Conservation (phyloP, 2,329 filamentous ascomycete species). For the Tolypocladium album region DNA sequence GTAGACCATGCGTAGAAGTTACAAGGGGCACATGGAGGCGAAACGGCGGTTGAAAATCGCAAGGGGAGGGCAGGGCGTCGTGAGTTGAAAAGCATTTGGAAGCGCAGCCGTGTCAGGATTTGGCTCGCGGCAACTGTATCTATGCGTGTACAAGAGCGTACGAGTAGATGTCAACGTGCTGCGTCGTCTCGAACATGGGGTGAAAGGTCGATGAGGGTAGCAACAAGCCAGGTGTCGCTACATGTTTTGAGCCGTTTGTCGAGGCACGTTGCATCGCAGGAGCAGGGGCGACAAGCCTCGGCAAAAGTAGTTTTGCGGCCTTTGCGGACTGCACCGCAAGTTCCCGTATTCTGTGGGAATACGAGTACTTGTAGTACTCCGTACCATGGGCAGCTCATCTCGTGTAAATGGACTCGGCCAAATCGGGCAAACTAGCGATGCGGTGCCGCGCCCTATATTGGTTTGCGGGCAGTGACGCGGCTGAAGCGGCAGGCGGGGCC, state of each 20-base stretch:
- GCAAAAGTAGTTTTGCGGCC: background rate
- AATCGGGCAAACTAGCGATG: background rate
- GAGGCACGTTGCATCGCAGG: no score
- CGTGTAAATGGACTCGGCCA: no score
- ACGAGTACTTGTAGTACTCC: no score
- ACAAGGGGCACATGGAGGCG: background rate
- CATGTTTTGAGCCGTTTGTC: no score
- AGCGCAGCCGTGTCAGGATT: background rate
- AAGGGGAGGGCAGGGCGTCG: background rate
- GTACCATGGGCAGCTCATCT: background rate
- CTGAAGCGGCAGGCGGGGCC: no score
- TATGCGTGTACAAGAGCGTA: background rate
- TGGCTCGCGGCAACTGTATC: background rate
- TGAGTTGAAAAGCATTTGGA: slow-evolving; percentile 1
- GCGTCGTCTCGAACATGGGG: background rate
- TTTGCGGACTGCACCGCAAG: no score
- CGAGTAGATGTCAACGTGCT: background rate
- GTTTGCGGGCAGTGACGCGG: background rate
- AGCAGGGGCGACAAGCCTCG: background rate
- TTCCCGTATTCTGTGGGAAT: background rate
- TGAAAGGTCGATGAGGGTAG: no score
- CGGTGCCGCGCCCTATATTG: background rate
- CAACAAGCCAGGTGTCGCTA: no score
- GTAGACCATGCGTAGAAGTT: background rate
- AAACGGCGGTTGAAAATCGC: background rate